These are phyloP conservation scores for Ganoderma lingzhi DNA, from an alignment of 1,284 basidiomycete species.

Conservation along the genomic window DNA sequence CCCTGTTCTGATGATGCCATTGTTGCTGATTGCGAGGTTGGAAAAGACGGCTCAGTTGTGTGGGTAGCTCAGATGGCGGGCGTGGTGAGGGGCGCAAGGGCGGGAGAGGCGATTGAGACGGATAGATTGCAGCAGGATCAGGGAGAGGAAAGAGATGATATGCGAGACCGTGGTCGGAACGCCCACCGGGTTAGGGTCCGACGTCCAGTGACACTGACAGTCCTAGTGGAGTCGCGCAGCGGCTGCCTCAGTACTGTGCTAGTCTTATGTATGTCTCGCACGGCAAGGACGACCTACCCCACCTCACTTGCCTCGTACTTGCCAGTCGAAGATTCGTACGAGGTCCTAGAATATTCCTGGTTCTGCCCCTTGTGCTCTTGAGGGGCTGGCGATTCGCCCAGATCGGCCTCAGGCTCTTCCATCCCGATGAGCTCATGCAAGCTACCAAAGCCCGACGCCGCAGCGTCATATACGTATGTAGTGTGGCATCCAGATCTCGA, in stretches of 20 bases:
- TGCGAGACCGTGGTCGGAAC: neutral
- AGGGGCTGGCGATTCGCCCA: constrained; percentile 4
- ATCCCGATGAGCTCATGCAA: constrained; percentile 1
- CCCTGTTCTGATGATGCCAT: constrained; percentile 24
- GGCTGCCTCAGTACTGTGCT: neutral
- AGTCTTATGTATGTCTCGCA: constrained; percentile 4
- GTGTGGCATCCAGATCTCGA: neutral
- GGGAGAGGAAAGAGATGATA: constrained; percentile 10
- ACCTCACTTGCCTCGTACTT: neutral
- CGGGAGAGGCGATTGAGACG: constrained; percentile 11
- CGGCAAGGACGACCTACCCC: neutral
- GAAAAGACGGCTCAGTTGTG: neutral
- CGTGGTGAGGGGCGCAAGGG: constrained; percentile 2
- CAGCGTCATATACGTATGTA: neutral
- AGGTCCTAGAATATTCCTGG: neutral
- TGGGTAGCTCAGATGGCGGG: neutral
- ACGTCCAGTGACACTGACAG: constrained; percentile 3
- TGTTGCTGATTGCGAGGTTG: neutral
- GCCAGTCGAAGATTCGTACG: neutral
- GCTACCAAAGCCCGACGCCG: neutral
- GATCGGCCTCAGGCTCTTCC: neutral
- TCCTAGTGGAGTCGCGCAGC: constrained; percentile 14
- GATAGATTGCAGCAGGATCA: constrained; percentile 10
- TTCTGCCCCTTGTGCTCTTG: neutral
- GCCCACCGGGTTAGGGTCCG: constrained; percentile 17